Evolutionary conservation across 495 filamentous ascomycete species (phyloP).

Genomic region (Penicillium longicatenatum): DNA sequence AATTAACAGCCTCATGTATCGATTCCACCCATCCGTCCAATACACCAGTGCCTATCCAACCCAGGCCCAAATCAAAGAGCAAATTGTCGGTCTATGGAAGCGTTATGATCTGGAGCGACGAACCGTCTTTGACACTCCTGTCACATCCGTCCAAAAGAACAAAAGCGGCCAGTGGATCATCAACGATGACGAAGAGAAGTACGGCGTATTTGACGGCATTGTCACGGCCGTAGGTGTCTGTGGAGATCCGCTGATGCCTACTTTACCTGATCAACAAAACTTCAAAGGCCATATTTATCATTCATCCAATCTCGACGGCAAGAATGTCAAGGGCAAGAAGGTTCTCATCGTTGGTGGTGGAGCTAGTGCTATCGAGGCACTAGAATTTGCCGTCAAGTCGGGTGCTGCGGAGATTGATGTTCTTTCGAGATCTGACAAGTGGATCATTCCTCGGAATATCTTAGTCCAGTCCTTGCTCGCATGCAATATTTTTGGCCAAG

Average conservation of each 20-base stretch:
- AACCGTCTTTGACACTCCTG: constrained; percentile 70
- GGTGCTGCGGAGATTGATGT: constrained; percentile 69
- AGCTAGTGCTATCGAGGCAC: constrained; percentile 78
- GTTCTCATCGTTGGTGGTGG: constrained; percentile 78
- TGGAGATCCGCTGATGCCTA: constrained; percentile 72
- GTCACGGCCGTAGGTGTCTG: constrained; percentile 78
- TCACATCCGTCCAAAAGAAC: constrained; percentile 69
- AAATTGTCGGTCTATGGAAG: constrained; percentile 73
- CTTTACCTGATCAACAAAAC: constrained; percentile 62
- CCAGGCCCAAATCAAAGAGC: constrained; percentile 68
- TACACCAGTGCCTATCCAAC: constrained; percentile 77
- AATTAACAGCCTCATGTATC: constrained; percentile 85
- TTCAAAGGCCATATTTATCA: constrained; percentile 73
- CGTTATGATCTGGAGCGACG: constrained; percentile 69
- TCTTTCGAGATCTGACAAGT: constrained; percentile 79
- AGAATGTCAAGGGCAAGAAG: constrained; percentile 67
- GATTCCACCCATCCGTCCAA: constrained; percentile 78
- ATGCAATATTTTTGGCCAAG: constrained; percentile 77
- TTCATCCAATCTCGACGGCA: constrained; percentile 72
- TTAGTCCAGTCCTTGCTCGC: constrained; percentile 72
- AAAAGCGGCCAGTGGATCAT: constrained; percentile 76
- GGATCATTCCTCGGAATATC: constrained; percentile 83
- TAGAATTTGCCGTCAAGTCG: constrained; percentile 74
- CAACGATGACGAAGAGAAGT: constrained; percentile 68
- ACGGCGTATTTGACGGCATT: constrained; percentile 76